These are phyloP conservation scores for Lepiota venenata DNA, from an alignment of 768 basidiomycete species.

Conservation along the genomic window DNA sequence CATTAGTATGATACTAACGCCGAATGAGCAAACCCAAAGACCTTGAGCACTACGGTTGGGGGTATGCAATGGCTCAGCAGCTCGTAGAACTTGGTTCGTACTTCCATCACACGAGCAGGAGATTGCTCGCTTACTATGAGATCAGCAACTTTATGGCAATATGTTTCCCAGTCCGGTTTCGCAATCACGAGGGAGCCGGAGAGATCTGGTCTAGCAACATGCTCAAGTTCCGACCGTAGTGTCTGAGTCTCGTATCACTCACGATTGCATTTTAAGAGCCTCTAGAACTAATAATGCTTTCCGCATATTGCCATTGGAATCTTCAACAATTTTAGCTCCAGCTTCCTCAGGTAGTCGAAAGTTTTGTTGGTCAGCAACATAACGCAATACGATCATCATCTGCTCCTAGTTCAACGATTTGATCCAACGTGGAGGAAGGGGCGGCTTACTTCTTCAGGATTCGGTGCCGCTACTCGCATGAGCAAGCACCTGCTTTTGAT, in stretches of 20 bases:
- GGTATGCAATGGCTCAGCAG: conserved; percentile 97
- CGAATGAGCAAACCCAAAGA: conserved; percentile 23
- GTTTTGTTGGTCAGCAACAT: conserved; percentile 76
- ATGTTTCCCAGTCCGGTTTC: conserved; percentile 99
- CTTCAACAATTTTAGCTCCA: conserved; percentile 69
- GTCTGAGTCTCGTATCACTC: conserved; percentile 21
- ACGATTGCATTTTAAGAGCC: conserved; percentile 97
- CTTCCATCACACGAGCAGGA: conserved; percentile 86
- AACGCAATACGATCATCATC: conserved; percentile 78
- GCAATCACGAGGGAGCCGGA: conserved; percentile 78
- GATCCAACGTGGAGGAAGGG: background rate
- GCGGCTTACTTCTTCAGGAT: conserved; percentile 58
- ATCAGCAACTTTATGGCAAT: conserved; percentile 90
- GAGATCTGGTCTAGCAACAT: conserved; percentile 65
- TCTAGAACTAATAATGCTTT: conserved; percentile 95
- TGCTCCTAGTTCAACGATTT: conserved; percentile 25
- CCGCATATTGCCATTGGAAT: conserved; percentile 87
- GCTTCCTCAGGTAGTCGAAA: conserved; percentile 82
- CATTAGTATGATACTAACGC: background rate
- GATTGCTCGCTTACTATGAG: conserved; percentile 87
- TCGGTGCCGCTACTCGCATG: conserved; percentile 90
- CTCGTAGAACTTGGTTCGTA: conserved; percentile 92
- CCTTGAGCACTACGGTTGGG: conserved; percentile 88
- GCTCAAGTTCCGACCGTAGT: background rate
- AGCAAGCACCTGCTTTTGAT: conserved; percentile 95